Percentiles rank a stretch among this genome's conserved stretches.
phyloP scores from a whole-genome alignment of 192 early-diverging fungal genomes.

The Backusella morwellensis region DNA sequence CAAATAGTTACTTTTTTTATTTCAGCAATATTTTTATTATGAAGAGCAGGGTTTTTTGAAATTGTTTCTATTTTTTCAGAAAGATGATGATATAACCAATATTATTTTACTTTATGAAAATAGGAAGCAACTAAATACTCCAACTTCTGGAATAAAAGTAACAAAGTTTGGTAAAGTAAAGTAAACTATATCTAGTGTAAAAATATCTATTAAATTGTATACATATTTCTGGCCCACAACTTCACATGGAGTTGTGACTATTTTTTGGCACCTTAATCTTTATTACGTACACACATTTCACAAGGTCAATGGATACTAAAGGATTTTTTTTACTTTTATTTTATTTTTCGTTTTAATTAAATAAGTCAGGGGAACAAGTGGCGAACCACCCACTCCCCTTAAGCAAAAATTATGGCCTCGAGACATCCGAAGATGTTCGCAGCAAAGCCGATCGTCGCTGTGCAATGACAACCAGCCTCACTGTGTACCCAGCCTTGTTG shows the following conservation, averaged over 20 bases:
- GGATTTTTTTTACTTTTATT: neutral
- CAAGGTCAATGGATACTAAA: neutral
- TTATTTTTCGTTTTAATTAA: slow-evolving; percentile 18
- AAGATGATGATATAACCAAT: too few species aligned
- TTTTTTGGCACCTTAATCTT: neutral
- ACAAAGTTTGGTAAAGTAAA: too few species aligned
- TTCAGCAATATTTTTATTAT: too few species aligned
- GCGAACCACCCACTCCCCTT: slow-evolving; percentile 19
- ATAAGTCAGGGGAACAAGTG: slow-evolving; percentile 9
- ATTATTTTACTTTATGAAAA: too few species aligned
- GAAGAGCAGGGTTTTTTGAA: too few species aligned
- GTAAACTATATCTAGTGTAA: too few species aligned
- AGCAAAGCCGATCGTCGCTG: slow-evolving; percentile 23
- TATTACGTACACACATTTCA: neutral
- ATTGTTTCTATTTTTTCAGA: too few species aligned
- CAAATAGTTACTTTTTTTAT: too few species aligned
- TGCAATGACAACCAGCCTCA: slow-evolving; percentile 25
- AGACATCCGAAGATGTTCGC: slow-evolving; percentile 32
- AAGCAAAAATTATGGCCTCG: slow-evolving; percentile 32
- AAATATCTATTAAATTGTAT: too few species aligned
- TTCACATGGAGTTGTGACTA: neutral
- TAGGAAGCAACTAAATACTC: too few species aligned
- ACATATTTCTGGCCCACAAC: too few species aligned
- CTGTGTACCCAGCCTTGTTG: slow-evolving; percentile 14
- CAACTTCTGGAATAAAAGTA: too few species aligned